These are phyloP conservation scores for Epichloe amarillans DNA, from an alignment of 2,329 filamentous ascomycete species.

Conservation along the genomic window DNA sequence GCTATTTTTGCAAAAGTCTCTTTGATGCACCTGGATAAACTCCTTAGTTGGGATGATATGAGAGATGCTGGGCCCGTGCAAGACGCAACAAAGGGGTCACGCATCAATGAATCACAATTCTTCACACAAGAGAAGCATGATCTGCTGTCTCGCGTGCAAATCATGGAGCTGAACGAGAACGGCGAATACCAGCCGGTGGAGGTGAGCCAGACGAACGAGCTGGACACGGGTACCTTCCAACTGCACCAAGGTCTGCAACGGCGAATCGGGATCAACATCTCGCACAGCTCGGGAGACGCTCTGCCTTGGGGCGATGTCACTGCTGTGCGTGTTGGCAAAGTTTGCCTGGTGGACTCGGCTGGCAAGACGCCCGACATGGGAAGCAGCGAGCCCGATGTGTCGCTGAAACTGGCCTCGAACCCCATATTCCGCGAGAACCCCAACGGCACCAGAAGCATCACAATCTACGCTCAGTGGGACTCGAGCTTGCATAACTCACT, in stretches of 20 bases:
- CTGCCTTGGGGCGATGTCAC: slow-evolving; percentile 80
- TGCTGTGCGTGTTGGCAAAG: slow-evolving; percentile 62
- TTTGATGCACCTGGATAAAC: slow-evolving; percentile 87
- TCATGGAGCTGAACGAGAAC: slow-evolving; percentile 82
- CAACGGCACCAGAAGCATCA: slow-evolving; percentile 80
- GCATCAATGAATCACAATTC: slow-evolving; percentile 85
- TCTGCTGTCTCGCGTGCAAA: slow-evolving; percentile 73
- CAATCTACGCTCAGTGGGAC: slow-evolving; percentile 88
- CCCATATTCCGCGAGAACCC: slow-evolving; percentile 74
- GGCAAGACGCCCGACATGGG: slow-evolving; percentile 76
- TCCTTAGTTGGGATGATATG: slow-evolving; percentile 98
- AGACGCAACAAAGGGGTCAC: slow-evolving; percentile 41
- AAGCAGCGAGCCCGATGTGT: slow-evolving; percentile 57
- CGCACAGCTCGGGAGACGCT: slow-evolving; percentile 77
- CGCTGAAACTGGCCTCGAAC: slow-evolving; percentile 62
- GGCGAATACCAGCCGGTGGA: slow-evolving; percentile 89
- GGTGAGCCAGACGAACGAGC: slow-evolving; percentile 70
- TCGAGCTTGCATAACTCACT: slow-evolving; percentile 84
- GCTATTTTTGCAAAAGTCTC: slow-evolving; percentile 88
- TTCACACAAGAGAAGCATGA: slow-evolving; percentile 90
- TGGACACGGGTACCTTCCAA: slow-evolving; percentile 85
- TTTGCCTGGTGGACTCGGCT: slow-evolving; percentile 71
- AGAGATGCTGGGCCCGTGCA: slow-evolving; percentile 58
- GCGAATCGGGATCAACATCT: slow-evolving; percentile 75
- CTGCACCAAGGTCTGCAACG: slow-evolving; percentile 89